Base-by-base conservation (phyloP, 2,329 filamentous ascomycete genomes). In the Aspergillus sp. region DNA sequence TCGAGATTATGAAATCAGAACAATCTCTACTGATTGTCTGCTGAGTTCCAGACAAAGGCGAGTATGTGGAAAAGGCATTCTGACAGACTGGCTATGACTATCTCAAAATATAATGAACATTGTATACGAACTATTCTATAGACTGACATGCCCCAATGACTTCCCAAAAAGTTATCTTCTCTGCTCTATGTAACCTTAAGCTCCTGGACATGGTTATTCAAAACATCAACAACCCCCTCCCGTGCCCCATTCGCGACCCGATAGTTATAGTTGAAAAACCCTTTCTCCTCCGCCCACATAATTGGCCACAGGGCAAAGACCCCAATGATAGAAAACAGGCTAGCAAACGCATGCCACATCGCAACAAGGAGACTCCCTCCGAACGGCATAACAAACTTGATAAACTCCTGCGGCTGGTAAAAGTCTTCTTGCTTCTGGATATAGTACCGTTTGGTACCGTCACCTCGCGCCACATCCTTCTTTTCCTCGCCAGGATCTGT, bases 371-470 rank as follows among this genome's bases (percentile, higher is more conserved):
- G 67, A 7, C 79, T 74, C 0, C 84, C 86, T 0, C 87, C 81
- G 11, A 79, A 83, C 9, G 88, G 86, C 15, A 83, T 67, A 17
- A 93, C 65, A 68, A 96, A 95, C 65, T 88, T 87, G 60, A 93
- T 77, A 61, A 87, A 88, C 64, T 96, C 88, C 49, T 86, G 87
- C 1, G 86, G 80, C 67, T 93, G 90, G 68, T 96, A 96, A 7
- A 93, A 76, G 69, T 96, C 91, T 63, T 96, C 87, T 70, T 96
- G 92, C 17, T 80, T 83, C 6, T 80, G 73, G 61, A 96, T 93
- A 70, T 87, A 89, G 76, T 92, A 95, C 57, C 81, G 82, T 20
- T 67, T 74, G 39, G 66, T 60, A 9, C 68, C 63, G 5, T 57
- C 64, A 40, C 24, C 17, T 20, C 68, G 63, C 13, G 41, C 58